phyloP scores from a whole-genome alignment of 345 rosid genomes.

The Euclidium syriacum region DNA sequence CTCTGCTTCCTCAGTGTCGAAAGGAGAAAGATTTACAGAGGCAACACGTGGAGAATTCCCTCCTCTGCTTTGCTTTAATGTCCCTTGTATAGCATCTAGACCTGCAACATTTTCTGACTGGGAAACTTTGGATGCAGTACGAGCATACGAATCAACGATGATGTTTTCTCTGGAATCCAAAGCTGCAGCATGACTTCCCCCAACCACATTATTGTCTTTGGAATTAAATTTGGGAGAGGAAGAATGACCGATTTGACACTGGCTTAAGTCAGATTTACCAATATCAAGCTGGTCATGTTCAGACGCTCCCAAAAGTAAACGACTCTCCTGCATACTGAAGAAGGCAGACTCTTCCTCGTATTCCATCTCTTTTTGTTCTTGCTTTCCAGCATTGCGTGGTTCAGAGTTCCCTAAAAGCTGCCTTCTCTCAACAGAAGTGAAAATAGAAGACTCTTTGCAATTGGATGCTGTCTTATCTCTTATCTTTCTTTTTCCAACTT shows the following conservation, averaged over 20 bases:
- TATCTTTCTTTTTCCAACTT: neutral
- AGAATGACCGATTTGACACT: constrained; percentile 1
- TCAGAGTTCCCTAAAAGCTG: neutral
- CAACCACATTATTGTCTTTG: neutral
- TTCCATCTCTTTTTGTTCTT: neutral
- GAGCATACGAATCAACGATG: neutral
- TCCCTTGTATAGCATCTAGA: neutral
- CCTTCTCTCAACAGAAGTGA: neutral
- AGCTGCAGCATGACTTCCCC: neutral
- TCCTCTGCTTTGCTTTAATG: neutral
- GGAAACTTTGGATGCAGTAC: neutral
- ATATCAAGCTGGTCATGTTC: neutral
- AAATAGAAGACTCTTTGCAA: neutral
- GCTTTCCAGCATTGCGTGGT: neutral
- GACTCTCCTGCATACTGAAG: neutral
- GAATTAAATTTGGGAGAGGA: neutral
- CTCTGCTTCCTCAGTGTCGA: neutral
- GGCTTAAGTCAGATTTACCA: neutral
- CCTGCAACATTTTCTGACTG: neutral
- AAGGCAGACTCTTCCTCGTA: constrained; percentile 10
- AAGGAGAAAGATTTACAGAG: neutral
- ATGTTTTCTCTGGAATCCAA: neutral
- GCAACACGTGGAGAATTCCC: neutral
- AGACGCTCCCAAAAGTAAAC: constrained; percentile 4
- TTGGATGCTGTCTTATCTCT: neutral